phyloP scores from a whole-genome alignment of 768 basidiomycete genomes.

The Termitomyces sp. region DNA sequence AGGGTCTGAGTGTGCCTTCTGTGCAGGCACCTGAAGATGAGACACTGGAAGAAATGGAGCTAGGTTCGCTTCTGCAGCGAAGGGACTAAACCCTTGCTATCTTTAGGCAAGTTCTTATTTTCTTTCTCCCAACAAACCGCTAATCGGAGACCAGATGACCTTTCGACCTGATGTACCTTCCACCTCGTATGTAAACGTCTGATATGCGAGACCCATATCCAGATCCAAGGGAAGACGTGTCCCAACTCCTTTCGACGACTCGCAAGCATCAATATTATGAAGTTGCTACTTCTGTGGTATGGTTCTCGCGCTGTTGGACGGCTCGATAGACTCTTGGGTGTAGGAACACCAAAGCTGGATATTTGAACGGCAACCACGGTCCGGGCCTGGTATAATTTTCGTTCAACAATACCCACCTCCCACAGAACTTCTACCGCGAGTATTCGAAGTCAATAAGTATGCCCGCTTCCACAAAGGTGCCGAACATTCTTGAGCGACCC shows the following conservation, averaged over 20 bases:
- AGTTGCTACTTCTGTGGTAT: neutral
- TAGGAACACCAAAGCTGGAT: too few relatives aligned
- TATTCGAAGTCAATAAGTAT: neutral
- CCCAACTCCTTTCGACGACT: neutral
- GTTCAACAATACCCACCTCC: neutral
- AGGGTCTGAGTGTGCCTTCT: conserved; percentile 63
- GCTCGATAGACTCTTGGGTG: neutral
- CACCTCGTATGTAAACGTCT: conserved; percentile 1
- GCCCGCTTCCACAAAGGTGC: neutral
- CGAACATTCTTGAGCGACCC: neutral
- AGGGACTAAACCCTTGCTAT: conserved; percentile 30
- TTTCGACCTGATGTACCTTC: conserved; percentile 15
- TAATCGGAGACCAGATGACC: conserved; percentile 8
- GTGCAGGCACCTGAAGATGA: conserved; percentile 48
- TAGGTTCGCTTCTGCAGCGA: conserved; percentile 39
- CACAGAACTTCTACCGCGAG: neutral
- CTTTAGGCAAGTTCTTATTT: conserved; percentile 2
- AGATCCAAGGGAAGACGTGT: conserved; percentile 7
- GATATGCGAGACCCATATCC: neutral
- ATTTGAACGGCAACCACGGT: neutral
- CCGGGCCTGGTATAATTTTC: neutral
- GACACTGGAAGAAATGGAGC: conserved; percentile 60
- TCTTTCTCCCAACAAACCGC: neutral
- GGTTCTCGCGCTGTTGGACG: neutral
- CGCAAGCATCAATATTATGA: neutral